Evolutionary conservation across 495 filamentous ascomycete species (phyloP).

Genomic region (Talaromyces trachyspermus): DNA sequence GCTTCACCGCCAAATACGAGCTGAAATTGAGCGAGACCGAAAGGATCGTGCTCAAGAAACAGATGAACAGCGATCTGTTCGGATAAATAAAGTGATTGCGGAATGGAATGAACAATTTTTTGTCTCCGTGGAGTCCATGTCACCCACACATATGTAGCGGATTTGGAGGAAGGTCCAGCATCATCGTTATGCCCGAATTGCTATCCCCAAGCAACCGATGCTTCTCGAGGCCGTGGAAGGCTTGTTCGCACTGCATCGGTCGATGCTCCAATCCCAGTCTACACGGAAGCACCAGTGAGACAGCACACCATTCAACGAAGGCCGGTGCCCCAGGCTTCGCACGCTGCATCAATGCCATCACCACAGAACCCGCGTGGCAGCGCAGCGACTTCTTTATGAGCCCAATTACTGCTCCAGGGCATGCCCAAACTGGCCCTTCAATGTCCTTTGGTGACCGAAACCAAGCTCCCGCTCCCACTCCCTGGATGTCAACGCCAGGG

Average conservation of each 20-base stretch:
- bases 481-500: conserved; percentile 14
- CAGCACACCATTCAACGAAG: not conserved
- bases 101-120: conserved; percentile 52
- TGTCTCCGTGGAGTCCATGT: conserved; percentile 31
- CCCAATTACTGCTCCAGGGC: no score
- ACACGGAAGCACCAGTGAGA: conserved; percentile 9
- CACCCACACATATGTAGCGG: conserved; percentile 30
- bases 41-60: conserved; percentile 38
- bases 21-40: conserved; percentile 35
- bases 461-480: conserved; percentile 7
- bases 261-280: conserved; percentile 5
- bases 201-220: conserved; percentile 36
- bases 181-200: conserved; percentile 39
- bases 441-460: no score
- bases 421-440: no score
- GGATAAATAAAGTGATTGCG: conserved; percentile 35
- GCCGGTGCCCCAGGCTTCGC: not conserved
- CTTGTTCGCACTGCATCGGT: conserved; percentile 9
- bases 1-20: conserved; percentile 32
- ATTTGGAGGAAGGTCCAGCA: conserved; percentile 29
- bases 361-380: not conserved
- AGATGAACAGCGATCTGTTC: conserved; percentile 31
- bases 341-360: no score
- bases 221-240: conserved; percentile 17
- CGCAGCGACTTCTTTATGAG: not conserved